phyloP scores from a whole-genome alignment of 352 stramenopile species.

The Vaucheria bursata region DNA sequence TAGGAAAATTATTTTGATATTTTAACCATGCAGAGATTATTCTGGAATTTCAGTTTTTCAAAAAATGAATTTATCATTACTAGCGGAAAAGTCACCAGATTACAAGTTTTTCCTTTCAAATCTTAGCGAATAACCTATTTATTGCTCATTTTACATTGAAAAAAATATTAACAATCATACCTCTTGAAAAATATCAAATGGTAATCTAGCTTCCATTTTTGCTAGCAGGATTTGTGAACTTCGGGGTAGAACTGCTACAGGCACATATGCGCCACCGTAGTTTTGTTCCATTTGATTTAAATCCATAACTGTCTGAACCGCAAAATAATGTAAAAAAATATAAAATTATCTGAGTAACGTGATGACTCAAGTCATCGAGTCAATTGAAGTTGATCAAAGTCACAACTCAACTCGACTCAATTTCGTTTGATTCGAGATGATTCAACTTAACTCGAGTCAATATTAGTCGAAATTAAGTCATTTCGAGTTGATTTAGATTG shows the following conservation, averaged over 20 bases:
- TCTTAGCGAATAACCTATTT: not conserved
- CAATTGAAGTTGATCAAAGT: no score
- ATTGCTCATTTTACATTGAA: not conserved
- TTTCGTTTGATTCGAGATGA: no score
- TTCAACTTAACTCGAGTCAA: no score
- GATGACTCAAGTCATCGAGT: no score
- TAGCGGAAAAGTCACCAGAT: not conserved
- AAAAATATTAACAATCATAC: constrained; percentile 42
- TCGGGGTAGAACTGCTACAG: constrained; percentile 72
- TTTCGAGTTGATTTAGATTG: no score
- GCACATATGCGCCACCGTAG: constrained; percentile 69
- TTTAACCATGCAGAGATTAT: not conserved
- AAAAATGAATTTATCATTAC: not conserved
- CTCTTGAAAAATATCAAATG: constrained; percentile 70
- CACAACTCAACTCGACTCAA: no score
- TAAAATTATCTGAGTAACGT: not conserved
- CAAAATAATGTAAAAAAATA: no score
- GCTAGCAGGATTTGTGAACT: constrained; percentile 67
- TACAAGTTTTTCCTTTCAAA: not conserved
- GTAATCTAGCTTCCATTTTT: constrained; percentile 78
- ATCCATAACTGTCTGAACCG: constrained; percentile 71
- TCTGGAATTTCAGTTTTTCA: not conserved
- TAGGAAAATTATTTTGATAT: not conserved
- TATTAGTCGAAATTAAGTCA: no score
- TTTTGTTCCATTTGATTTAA: constrained; percentile 76